Evolutionary conservation across 371 early-diverging fungal genomes (phyloP).

Genomic region (Lichtheimia hyalospora): DNA sequence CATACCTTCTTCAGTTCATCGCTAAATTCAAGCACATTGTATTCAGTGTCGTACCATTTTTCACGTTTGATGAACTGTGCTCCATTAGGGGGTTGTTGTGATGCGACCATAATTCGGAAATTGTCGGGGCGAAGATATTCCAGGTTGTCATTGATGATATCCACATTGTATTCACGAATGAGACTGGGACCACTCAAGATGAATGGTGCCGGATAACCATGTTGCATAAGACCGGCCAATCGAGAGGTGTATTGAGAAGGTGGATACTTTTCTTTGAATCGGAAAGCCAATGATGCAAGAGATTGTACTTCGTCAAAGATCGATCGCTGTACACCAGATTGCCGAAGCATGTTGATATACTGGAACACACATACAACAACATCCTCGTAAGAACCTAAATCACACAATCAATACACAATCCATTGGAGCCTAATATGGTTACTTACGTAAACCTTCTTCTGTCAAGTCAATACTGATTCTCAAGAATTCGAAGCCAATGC

Average conservation of each 20-base stretch:
- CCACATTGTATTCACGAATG: slow-evolving; percentile 60
- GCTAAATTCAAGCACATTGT: slow-evolving; percentile 68
- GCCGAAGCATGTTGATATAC: slow-evolving; percentile 80
- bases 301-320: slow-evolving; percentile 77
- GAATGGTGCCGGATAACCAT: slow-evolving; percentile 65
- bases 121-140: slow-evolving; percentile 67
- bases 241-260: slow-evolving; percentile 62
- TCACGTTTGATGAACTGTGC: slow-evolving; percentile 58
- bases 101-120: slow-evolving; percentile 59
- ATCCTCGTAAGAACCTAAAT: slow-evolving; percentile 67
- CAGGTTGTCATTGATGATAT: slow-evolving; percentile 58
- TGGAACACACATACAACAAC: slow-evolving; percentile 81
- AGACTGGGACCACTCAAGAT: slow-evolving; percentile 74
- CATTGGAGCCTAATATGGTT: background rate
- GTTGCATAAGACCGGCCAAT: slow-evolving; percentile 64
- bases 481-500: slow-evolving; percentile 80
- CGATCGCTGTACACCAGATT: slow-evolving; percentile 70
- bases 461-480: slow-evolving; percentile 81
- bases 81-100: slow-evolving; percentile 45
- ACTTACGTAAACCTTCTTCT: slow-evolving; percentile 74
- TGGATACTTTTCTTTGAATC: slow-evolving; percentile 81
- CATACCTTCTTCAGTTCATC: slow-evolving; percentile 54
- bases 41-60: slow-evolving; percentile 84
- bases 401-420: background rate
- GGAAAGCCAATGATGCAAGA: slow-evolving; percentile 71